Conservation (phyloP, 2,329 filamentous ascomycete genomes). For the Proliferodiscus dingleyae region DNA sequence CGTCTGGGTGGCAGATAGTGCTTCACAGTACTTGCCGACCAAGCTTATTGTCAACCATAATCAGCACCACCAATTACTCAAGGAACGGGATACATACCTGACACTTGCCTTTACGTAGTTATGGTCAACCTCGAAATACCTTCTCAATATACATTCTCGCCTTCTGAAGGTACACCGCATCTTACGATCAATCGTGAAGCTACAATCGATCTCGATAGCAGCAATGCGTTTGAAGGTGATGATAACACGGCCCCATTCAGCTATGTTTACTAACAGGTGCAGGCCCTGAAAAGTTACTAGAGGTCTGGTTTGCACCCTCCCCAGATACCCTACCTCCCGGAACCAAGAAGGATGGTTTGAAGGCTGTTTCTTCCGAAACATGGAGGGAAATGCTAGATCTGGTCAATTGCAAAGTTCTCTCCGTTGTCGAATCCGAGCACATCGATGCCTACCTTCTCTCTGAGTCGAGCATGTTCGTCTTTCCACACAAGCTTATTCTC, state of each 20-base stretch:
- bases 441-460: constrained; percentile 96
- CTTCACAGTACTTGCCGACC: constrained; percentile 62
- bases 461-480: constrained; percentile 99
- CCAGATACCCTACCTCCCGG: constrained; percentile 66
- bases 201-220: constrained; percentile 86
- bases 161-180: constrained; percentile 77
- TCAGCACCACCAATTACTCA: constrained; percentile 14
- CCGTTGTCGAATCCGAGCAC: constrained; percentile 85
- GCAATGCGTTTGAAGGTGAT: constrained; percentile 89
- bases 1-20: constrained; percentile 97
- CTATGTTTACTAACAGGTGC: constrained; percentile 24
- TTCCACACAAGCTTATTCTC: constrained; percentile 97
- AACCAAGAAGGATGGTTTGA: constrained; percentile 72
- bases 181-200: constrained; percentile 96
- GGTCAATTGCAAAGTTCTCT: constrained; percentile 97
- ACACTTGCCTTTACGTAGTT: constrained; percentile 41
- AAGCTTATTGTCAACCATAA: constrained; percentile 10
- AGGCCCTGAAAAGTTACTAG: constrained; percentile 94
- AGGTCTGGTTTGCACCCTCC: constrained; percentile 94
- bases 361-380: constrained; percentile 73
- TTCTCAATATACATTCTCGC: constrained; percentile 75
- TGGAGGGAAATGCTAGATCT: constrained; percentile 98
- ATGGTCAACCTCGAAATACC: constrained; percentile 85
- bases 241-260: background rate
- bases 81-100: constrained; percentile 1